Conservation (phyloP, 352 stramenopile species). For the Globisporangium orthogonon region DNA sequence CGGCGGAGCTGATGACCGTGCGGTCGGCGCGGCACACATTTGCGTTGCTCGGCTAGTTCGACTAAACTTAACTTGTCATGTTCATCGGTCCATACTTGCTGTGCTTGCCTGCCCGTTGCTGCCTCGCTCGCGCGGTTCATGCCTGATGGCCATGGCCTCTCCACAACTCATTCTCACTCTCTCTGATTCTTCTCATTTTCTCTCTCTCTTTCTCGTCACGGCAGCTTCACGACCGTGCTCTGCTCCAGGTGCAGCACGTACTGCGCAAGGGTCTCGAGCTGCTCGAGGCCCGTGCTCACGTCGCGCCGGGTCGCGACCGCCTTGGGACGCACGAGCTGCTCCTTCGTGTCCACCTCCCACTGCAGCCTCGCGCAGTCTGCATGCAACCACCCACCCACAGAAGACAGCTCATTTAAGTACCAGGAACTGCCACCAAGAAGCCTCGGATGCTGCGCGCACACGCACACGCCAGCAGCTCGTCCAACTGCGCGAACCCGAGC, state of each 20-base stretch:
- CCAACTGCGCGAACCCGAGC: conserved; percentile 40
- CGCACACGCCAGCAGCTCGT: conserved; percentile 43
- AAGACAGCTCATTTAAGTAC: no score
- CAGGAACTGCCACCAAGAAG: background rate
- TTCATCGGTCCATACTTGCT: no score
- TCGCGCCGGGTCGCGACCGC: conserved; percentile 18
- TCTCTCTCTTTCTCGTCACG: conserved; percentile 11
- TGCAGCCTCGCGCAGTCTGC: conserved; percentile 43
- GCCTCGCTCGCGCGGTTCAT: no score
- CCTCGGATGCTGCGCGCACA: background rate
- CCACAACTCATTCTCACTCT: no score
- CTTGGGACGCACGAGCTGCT: conserved; percentile 45
- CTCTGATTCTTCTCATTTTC: no score
- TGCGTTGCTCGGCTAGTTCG: no score
- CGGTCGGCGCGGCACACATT: no score
- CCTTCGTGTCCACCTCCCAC: conserved; percentile 31
- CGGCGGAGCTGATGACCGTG: no score
- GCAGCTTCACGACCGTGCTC: conserved; percentile 55
- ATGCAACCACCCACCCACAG: background rate
- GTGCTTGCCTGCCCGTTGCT: no score
- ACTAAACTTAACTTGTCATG: no score
- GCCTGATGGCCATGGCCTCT: no score
- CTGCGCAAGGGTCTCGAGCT: conserved; percentile 60
- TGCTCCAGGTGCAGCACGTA: conserved; percentile 71
- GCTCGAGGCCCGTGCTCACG: conserved; percentile 29